Evolutionary conservation across 768 basidiomycete species (phyloP).

Genomic region (Lactarius pseudohatsudake): DNA sequence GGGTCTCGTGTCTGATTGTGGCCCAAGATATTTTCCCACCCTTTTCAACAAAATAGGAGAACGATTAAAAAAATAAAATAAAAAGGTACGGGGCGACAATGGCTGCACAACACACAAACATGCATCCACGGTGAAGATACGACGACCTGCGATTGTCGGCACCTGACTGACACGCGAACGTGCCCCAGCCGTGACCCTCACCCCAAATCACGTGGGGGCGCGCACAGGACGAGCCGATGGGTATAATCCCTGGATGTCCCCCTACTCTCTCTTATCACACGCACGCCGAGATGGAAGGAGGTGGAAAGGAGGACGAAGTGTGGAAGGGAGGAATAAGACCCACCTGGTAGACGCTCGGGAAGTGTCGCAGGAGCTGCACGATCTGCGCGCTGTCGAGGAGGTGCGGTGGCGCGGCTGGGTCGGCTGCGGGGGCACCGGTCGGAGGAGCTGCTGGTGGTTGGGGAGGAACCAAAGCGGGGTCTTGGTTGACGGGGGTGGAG

Average conservation of each 20-base stretch:
- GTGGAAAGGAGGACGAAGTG: background rate
- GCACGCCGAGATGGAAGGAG: background rate
- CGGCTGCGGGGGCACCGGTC: conserved; percentile 8
- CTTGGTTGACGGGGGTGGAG: conserved; percentile 18
- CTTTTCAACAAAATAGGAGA: conserved; percentile 16
- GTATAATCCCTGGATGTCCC: background rate
- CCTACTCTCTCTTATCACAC: background rate
- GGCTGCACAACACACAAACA: background rate
- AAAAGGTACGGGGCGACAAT: conserved; percentile 1
- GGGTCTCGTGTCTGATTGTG: background rate
- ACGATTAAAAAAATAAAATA: background rate
- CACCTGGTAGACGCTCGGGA: conserved; percentile 26
- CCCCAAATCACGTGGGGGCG: conserved; percentile 27
- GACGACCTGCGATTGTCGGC: background rate
- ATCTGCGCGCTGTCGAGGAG: conserved; percentile 21
- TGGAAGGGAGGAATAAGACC: background rate
- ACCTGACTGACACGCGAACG: conserved; percentile 30
- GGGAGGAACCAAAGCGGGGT: conserved; percentile 17
- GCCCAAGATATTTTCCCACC: conserved; percentile 15
- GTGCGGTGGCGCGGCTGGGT: conserved; percentile 13
- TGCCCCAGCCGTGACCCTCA: conserved; percentile 29
- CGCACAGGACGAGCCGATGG: conserved; percentile 7
- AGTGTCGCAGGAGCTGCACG: conserved; percentile 24
- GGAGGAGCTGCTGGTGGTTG: conserved; percentile 1
- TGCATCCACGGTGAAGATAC: background rate